Evolutionary conservation across 495 filamentous ascomycete species (phyloP).

Genomic region (Niebla homalea): DNA sequence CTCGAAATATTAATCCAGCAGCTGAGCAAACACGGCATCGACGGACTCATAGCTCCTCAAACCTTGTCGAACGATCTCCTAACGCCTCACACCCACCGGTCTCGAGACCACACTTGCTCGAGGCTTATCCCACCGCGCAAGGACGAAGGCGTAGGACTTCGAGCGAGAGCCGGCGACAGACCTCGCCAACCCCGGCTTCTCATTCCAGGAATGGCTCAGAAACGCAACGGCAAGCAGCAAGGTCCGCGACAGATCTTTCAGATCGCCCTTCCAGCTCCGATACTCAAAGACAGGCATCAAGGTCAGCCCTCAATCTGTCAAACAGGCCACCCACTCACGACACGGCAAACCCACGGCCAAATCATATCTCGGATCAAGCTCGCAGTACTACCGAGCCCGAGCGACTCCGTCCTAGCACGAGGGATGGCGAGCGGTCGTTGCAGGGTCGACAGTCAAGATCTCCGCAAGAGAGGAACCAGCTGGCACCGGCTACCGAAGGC

Average conservation of each 20-base stretch:
- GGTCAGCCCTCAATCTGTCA: too few species aligned
- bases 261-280: slow-evolving; percentile 26
- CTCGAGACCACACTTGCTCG: slow-evolving; percentile 42
- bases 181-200: slow-evolving; percentile 15
- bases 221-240: slow-evolving; percentile 30
- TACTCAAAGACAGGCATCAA: not conserved
- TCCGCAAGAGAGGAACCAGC: too few species aligned
- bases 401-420: not conserved
- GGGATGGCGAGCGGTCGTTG: too few species aligned
- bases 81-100: slow-evolving; percentile 36
- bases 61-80: slow-evolving; percentile 19
- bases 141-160: slow-evolving; percentile 37
- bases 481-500: too few species aligned
- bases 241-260: slow-evolving; percentile 49
- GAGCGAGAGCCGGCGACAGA: slow-evolving; percentile 28
- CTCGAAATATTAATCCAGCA: slow-evolving; percentile 20
- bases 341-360: slow-evolving; percentile 1
- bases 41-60: slow-evolving; percentile 22
- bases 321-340: too few species aligned
- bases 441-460: too few species aligned
- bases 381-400: slow-evolving; percentile 36
- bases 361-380: slow-evolving; percentile 16
- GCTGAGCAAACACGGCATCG: slow-evolving; percentile 20
- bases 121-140: slow-evolving; percentile 27
- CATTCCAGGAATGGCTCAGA: slow-evolving; percentile 21